A percentile compares a stretch with the other conserved stretches of the same genome.
These are phyloP conservation scores for Exophiala sp. DNA, from an alignment of 2,329 filamentous ascomycete genomes.

Conservation along the genomic window DNA sequence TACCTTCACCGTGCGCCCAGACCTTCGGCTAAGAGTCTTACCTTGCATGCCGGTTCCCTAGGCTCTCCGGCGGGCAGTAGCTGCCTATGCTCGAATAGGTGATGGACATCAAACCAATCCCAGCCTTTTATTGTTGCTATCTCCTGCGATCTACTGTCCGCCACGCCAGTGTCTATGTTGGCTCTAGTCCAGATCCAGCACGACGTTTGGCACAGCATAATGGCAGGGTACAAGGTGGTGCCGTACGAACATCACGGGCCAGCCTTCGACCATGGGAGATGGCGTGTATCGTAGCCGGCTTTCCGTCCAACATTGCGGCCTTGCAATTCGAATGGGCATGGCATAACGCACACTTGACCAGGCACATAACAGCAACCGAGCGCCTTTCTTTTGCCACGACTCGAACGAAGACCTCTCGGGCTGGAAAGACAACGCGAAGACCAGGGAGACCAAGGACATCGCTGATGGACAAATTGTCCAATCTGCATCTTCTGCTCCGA, in stretches of 20 bases:
- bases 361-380: conserved; percentile 67
- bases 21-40: too few relatives aligned
- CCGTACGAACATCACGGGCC: conserved; percentile 66
- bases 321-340: conserved; percentile 97
- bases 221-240: conserved; percentile 76
- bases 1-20: too few relatives aligned
- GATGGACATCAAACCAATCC: conserved; percentile 58
- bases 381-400: conserved; percentile 26
- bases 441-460: conserved; percentile 58
- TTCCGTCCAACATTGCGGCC: conserved; percentile 80
- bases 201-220: conserved; percentile 89
- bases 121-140: conserved; percentile 90
- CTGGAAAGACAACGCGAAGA: conserved; percentile 43
- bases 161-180: conserved; percentile 72
- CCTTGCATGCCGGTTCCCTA: not conserved
- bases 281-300: conserved; percentile 80
- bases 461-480: conserved; percentile 68
- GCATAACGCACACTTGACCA: conserved; percentile 76
- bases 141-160: conserved; percentile 78
- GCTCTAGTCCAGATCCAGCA: conserved; percentile 83
- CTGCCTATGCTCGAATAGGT: not conserved
- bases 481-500: conserved; percentile 74
- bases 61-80: not conserved
- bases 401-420: conserved; percentile 28
- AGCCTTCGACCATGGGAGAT: conserved; percentile 85